Conservation (phyloP, 2,329 filamentous ascomycete genomes). For the Curvularia hawaiiensis region DNA sequence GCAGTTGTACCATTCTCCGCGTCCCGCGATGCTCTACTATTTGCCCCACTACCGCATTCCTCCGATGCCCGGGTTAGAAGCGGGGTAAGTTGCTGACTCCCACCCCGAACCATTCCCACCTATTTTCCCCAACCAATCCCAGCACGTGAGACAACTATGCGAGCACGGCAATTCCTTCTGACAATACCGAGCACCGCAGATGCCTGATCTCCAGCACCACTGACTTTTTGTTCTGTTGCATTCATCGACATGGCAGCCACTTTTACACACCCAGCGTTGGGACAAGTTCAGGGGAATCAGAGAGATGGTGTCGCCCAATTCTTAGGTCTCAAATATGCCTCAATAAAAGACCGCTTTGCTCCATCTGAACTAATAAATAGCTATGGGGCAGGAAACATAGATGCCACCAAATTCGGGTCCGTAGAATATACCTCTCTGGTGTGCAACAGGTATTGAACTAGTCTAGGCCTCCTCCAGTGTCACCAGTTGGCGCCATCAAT, state of each 20-base stretch:
- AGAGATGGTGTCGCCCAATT: constrained; percentile 41
- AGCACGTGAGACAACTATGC: background rate
- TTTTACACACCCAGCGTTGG: constrained; percentile 29
- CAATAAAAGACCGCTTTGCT: constrained; percentile 46
- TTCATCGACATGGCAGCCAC: constrained; percentile 25
- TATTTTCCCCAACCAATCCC: background rate
- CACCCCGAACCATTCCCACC: constrained; percentile 2
- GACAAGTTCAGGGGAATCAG: constrained; percentile 33
- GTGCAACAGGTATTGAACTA: background rate
- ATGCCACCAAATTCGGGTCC: constrained; percentile 47
- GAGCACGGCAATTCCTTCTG: background rate
- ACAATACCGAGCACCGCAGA: background rate
- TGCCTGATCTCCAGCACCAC: background rate
- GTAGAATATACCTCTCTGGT: background rate
- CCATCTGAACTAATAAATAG: constrained; percentile 38
- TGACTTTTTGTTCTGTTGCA: background rate
- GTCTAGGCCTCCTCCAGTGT: constrained; percentile 43
- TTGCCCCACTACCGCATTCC: constrained; percentile 8
- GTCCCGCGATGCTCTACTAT: background rate
- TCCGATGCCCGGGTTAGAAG: background rate
- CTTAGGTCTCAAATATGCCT: constrained; percentile 48
- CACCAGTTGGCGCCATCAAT: constrained; percentile 49
- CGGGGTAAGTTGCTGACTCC: constrained; percentile 17
- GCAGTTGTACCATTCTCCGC: background rate
- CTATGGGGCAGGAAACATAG: constrained; percentile 26